Base-by-base conservation (phyloP, 169 alveolate genomes). In the Cryptosporidium sp. region DNA sequence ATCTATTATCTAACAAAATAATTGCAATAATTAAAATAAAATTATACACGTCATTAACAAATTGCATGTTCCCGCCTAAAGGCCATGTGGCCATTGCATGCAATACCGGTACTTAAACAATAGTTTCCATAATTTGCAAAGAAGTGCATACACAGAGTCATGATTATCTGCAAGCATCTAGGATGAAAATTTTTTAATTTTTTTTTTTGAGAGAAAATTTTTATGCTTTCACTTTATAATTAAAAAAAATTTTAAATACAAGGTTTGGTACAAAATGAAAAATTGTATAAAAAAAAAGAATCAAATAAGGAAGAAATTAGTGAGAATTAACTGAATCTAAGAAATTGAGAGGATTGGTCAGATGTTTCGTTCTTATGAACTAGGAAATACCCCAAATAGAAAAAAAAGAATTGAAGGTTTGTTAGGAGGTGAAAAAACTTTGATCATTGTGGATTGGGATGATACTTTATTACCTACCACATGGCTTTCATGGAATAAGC, bases 391-490 rank as follows among this genome's bases (percentile, higher is more conserved):
- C 9, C 61, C 33, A n/a, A 37, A n/a, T 41, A 69, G 14, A 8
- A 39, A 41, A 39, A 69, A 70, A 21, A 70, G 84, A 48, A 37
- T 70, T 1, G 84, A 70, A 23, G 84, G 84, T 12, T 37, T 70
- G 12, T 12, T 70, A 41, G 84, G 84, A 10, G 61, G 80, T n/a
- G 89, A 80, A 26, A 86, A 43, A 31, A 86, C 87, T 23, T 67
- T 86, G 29, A 86, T 86, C 12, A 84, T 86, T n/a, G 74, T 86
- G 37, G 92, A 86, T 39, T 86, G 92, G 92, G 92, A 86, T 70
- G 92, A 86, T 26, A 86, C 92, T 8, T 21, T 86, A 35, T 29
- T 86, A 3, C 92, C 92, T 18, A 86, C 92, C 7, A 58, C 92
- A 12, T 86, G 87, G 84, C 58, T 86, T 48, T 55, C 71, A 55